These are phyloP conservation scores for Suhomyces pyralidae DNA, from an alignment of 805 yeast genomes.

Conservation along the genomic window DNA sequence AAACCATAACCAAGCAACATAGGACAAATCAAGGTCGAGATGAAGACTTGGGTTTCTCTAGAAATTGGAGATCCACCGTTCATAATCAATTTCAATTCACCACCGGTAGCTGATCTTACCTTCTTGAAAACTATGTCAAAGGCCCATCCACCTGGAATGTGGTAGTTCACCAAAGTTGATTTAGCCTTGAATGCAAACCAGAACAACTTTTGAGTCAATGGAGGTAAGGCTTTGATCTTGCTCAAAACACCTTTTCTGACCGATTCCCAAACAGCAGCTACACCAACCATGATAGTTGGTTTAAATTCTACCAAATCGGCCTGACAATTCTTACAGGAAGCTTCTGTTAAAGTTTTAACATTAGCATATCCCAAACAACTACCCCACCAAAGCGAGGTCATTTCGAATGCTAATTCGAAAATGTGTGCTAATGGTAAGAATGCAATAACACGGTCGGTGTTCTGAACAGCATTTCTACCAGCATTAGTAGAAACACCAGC, in stretches of 20 bases:
- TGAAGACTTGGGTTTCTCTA: slow-evolving; percentile 74
- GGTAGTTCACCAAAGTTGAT: slow-evolving; percentile 55
- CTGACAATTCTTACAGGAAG: slow-evolving; percentile 75
- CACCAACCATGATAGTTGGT: slow-evolving; percentile 97
- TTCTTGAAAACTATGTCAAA: slow-evolving; percentile 83
- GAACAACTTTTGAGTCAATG: slow-evolving; percentile 70
- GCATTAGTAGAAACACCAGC: slow-evolving; percentile 77
- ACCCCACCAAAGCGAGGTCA: slow-evolving; percentile 84
- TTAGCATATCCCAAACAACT: slow-evolving; percentile 83
- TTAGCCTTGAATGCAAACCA: slow-evolving; percentile 87
- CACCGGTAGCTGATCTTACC: slow-evolving; percentile 94
- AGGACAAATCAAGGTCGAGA: slow-evolving; percentile 73
- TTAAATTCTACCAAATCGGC: slow-evolving; percentile 85
- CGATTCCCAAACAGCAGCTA: slow-evolving; percentile 97
- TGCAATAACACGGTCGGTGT: slow-evolving; percentile 72
- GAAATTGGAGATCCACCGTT: slow-evolving; percentile 95
- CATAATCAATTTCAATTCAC: slow-evolving; percentile 65
- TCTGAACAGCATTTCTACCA: slow-evolving; percentile 46
- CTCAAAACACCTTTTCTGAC: slow-evolving; percentile 87
- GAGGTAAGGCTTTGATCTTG: slow-evolving; percentile 66
- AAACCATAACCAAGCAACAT: slow-evolving; percentile 94
- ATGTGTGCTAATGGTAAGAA: slow-evolving; percentile 96
- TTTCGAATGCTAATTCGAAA: slow-evolving; percentile 87
- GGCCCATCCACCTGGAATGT: slow-evolving; percentile 69
- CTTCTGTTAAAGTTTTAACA: slow-evolving; percentile 85